Evolutionary conservation across 139 green algal genomes (phyloP).

Genomic region (Picochlorum sp.): DNA sequence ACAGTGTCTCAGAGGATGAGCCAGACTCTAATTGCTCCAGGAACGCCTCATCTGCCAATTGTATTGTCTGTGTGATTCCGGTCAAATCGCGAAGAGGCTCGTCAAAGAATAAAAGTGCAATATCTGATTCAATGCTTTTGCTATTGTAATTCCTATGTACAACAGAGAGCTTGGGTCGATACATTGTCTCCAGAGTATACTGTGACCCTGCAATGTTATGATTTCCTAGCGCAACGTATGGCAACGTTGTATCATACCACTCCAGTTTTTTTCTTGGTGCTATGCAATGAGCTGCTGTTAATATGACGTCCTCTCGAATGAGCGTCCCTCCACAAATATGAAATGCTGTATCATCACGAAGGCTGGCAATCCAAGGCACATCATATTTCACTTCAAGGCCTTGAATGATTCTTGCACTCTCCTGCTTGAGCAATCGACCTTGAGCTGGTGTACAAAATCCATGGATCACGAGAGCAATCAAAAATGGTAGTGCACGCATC

Average conservation of each 20-base stretch:
- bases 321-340: constrained; percentile 1
- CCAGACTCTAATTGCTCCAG: background rate
- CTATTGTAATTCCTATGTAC: background rate
- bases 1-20: background rate
- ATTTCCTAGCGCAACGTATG: background rate
- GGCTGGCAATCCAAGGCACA: background rate
- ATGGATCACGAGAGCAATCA: too few species aligned
- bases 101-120: constrained; percentile 1
- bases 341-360: background rate
- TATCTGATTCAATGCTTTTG: background rate
- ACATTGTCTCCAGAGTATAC: background rate
- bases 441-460: too few species aligned
- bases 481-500: too few species aligned
- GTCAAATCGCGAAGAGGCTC: background rate
- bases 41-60: background rate
- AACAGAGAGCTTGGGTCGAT: background rate
- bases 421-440: too few species aligned
- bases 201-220: background rate
- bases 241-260: constrained; percentile 2
- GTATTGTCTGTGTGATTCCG: background rate
- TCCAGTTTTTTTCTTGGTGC: background rate
- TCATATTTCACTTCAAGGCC: background rate
- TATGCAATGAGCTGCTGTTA: constrained; percentile 4
- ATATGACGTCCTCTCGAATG: background rate
- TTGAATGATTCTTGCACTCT: too few species aligned